A percentile compares a stretch with the other conserved stretches of the same genome.
These are phyloP conservation scores for Colletotrichum abscissum DNA, from an alignment of 2,329 filamentous ascomycete genomes.

Conservation along the genomic window DNA sequence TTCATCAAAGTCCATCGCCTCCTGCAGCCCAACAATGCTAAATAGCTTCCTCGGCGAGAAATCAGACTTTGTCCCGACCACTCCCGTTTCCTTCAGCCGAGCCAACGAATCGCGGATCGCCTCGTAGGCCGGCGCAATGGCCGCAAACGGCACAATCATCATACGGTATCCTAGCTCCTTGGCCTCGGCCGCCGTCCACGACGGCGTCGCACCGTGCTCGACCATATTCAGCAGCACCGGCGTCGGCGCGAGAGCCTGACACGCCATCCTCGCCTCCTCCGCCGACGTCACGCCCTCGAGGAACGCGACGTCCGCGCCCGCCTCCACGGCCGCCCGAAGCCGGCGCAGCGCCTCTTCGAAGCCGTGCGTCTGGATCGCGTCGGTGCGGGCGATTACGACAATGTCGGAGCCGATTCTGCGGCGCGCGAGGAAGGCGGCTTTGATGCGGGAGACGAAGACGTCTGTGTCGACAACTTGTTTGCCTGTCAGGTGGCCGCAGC, in stretches of 20 bases:
- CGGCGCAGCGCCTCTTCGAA: slow-evolving; percentile 66
- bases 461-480: slow-evolving; percentile 67
- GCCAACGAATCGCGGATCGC: slow-evolving; percentile 52
- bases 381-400: slow-evolving; percentile 73
- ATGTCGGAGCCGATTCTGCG: slow-evolving; percentile 64
- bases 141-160: slow-evolving; percentile 66
- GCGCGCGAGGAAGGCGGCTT: slow-evolving; percentile 64
- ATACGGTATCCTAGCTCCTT: slow-evolving; percentile 67
- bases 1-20: slow-evolving; percentile 60
- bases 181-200: slow-evolving; percentile 63
- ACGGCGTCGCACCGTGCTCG: slow-evolving; percentile 64
- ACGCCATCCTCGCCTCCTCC: slow-evolving; percentile 59
- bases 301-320: slow-evolving; percentile 70
- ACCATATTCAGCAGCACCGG: slow-evolving; percentile 69
- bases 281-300: slow-evolving; percentile 67
- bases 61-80: slow-evolving; percentile 51
- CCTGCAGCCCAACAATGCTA: slow-evolving; percentile 62
- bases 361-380: slow-evolving; percentile 67
- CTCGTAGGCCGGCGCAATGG: slow-evolving; percentile 58
- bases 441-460: slow-evolving; percentile 66
- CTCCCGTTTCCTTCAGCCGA: slow-evolving; percentile 50
- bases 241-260: slow-evolving; percentile 59
- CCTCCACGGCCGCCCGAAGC: slow-evolving; percentile 60
- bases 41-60: slow-evolving; percentile 61
- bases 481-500: slow-evolving; percentile 72